Evolutionary conservation across 139 green algal species (phyloP).

Genomic region (Diplosphaera chodatii): DNA sequence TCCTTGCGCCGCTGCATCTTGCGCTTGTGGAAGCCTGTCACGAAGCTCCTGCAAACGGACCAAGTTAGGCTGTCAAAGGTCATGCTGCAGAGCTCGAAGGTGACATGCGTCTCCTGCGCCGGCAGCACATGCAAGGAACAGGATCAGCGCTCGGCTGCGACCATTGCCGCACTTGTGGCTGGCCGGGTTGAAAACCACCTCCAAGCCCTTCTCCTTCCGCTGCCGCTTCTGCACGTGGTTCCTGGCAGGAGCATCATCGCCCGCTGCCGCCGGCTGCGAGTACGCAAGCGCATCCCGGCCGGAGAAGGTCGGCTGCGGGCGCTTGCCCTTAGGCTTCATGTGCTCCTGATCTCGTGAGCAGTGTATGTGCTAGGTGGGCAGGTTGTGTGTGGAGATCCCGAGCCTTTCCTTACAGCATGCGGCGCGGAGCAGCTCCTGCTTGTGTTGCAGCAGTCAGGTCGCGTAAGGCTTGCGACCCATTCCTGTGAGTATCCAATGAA

Average conservation of each 20-base stretch:
- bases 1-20: constrained; percentile 15
- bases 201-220: constrained; percentile 3
- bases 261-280: background rate
- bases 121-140: background rate
- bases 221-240: constrained; percentile 11
- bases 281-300: constrained; percentile 8
- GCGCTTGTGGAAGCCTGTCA: constrained; percentile 14
- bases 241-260: background rate
- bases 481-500: no score
- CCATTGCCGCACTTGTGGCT: background rate
- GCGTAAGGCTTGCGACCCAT: no score
- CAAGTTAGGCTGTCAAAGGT: no score
- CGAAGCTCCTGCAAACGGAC: constrained; percentile 7
- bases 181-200: constrained; percentile 6
- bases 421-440: no score
- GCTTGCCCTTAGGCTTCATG: background rate
- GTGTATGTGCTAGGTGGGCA: no score
- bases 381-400: no score
- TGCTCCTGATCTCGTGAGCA: no score
- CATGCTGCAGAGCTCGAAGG: no score
- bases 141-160: background rate
- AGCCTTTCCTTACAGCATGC: no score
- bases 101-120: no score
- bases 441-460: no score
- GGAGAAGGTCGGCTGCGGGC: background rate